phyloP scores from a whole-genome alignment of 345 rosid genomes.

The Aethionema arabicum region DNA sequence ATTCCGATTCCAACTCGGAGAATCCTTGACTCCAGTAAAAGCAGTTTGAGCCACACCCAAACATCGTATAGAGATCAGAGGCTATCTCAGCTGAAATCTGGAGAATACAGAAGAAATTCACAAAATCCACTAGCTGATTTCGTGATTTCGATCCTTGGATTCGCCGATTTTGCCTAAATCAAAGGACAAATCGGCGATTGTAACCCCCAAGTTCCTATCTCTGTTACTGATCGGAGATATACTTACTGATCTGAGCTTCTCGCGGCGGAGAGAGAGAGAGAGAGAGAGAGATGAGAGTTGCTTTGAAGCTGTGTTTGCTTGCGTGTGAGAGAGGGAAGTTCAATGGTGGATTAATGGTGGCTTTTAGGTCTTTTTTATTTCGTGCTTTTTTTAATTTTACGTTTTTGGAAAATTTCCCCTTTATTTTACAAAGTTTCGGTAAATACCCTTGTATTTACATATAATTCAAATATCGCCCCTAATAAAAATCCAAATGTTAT shows the following conservation, averaged over 20 bases:
- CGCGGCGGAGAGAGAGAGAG: slow-evolving; percentile 35
- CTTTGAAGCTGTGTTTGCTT: slow-evolving; percentile 23
- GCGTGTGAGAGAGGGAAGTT: slow-evolving; percentile 39
- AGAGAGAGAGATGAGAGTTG: slow-evolving; percentile 23
- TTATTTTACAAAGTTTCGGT: slow-evolving; percentile 11
- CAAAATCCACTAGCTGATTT: slow-evolving; percentile 37
- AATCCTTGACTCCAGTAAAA: slow-evolving; percentile 46
- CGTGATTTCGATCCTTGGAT: slow-evolving; percentile 16
- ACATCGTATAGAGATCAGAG: slow-evolving; percentile 37
- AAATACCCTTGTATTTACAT: slow-evolving; percentile 12
- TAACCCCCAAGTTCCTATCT: not conserved
- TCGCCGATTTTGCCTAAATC: slow-evolving; percentile 6
- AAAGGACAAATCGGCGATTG: not conserved
- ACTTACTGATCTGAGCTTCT: slow-evolving; percentile 22
- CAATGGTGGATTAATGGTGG: not conserved
- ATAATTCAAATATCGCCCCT: slow-evolving; percentile 17
- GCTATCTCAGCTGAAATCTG: not conserved
- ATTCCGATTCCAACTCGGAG: slow-evolving; percentile 34
- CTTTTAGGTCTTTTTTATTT: slow-evolving; percentile 11
- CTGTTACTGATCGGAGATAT: no score
- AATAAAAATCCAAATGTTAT: not conserved
- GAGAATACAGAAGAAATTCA: slow-evolving; percentile 21
- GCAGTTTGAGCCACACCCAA: slow-evolving; percentile 60
- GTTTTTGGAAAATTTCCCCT: slow-evolving; percentile 6
- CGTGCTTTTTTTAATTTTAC: slow-evolving; percentile 11